Percentiles rank a stretch among this genome's conserved stretches.
Evolutionary conservation across 495 filamentous ascomycete species (phyloP).

Genomic region (Trichoderma asperelloides): DNA sequence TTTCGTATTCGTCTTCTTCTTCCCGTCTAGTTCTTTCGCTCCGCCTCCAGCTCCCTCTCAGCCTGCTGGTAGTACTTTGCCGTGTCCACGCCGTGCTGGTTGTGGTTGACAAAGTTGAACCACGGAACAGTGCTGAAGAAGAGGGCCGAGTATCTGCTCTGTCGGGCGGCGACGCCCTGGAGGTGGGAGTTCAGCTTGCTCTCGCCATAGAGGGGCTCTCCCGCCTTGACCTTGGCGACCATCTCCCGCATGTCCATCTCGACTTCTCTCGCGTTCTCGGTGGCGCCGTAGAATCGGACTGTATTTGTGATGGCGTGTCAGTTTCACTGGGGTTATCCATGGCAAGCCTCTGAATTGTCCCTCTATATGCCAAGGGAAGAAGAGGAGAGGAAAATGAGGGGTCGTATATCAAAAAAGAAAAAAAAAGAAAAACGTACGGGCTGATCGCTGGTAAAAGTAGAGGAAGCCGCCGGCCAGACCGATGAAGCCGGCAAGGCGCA

Average conservation of each 20-base stretch:
- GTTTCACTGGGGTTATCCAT: neutral
- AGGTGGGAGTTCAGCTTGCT: slow-evolving; percentile 71
- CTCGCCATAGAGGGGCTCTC: slow-evolving; percentile 82
- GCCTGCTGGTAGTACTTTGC: slow-evolving; percentile 96
- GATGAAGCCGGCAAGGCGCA: slow-evolving; percentile 68
- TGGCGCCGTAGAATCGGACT: slow-evolving; percentile 91
- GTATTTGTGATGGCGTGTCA: slow-evolving; percentile 7
- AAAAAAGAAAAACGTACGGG: slow-evolving; percentile 42
- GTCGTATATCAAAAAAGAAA: neutral
- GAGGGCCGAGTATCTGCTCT: slow-evolving; percentile 80
- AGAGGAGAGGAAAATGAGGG: neutral
- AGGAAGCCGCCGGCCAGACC: slow-evolving; percentile 68
- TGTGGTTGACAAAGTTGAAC: slow-evolving; percentile 98
- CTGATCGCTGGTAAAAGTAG: slow-evolving; percentile 65
- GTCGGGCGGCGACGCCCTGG: slow-evolving; percentile 86
- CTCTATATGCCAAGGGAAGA: neutral
- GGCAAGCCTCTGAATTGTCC: too few relatives aligned
- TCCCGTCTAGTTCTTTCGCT: slow-evolving; percentile 28
- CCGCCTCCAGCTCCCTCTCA: slow-evolving; percentile 85
- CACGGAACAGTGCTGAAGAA: slow-evolving; percentile 80
- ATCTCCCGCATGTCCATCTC: slow-evolving; percentile 98
- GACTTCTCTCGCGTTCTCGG: slow-evolving; percentile 81
- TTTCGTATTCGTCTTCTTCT: too few relatives aligned
- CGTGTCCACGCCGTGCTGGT: slow-evolving; percentile 94
- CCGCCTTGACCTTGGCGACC: slow-evolving; percentile 87